These are phyloP conservation scores for Protostelium mycophagum DNA, from an alignment of 78 protist genomes.

Conservation along the genomic window DNA sequence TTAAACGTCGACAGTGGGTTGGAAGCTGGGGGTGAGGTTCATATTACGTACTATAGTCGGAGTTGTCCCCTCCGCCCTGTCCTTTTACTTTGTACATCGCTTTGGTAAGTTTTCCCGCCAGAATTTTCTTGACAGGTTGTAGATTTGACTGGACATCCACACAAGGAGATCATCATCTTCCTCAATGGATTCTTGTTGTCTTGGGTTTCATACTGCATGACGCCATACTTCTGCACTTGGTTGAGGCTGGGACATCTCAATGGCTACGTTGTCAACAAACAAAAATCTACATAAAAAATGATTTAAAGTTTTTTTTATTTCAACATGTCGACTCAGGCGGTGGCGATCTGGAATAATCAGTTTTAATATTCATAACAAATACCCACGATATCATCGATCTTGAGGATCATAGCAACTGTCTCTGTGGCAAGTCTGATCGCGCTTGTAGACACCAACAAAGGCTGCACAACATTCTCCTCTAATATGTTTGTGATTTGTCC, in stretches of 20 bases:
- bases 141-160: not conserved
- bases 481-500: conserved; percentile 87
- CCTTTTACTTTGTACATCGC: not conserved
- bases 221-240: not conserved
- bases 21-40: not conserved
- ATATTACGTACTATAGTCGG: not conserved
- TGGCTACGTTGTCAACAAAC: not conserved
- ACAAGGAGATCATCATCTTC: not conserved
- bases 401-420: conserved; percentile 93
- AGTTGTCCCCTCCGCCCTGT: not conserved
- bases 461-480: conserved; percentile 96
- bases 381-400: conserved; percentile 95
- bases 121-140: not conserved
- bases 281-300: no score
- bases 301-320: no score
- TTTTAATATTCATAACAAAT: conserved; percentile 16
- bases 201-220: not conserved
- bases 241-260: not conserved
- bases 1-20: not conserved
- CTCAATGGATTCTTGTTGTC: not conserved
- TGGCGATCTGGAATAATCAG: no score
- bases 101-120: not conserved
- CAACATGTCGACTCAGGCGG: no score
- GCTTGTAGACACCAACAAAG: conserved; percentile 90
- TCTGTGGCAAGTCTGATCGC: conserved; percentile 98